Evolutionary conservation across 305 asterid genomes (phyloP), one percentile per base, ranked within the genome.

Genomic region (Andrographis paniculata): DNA sequence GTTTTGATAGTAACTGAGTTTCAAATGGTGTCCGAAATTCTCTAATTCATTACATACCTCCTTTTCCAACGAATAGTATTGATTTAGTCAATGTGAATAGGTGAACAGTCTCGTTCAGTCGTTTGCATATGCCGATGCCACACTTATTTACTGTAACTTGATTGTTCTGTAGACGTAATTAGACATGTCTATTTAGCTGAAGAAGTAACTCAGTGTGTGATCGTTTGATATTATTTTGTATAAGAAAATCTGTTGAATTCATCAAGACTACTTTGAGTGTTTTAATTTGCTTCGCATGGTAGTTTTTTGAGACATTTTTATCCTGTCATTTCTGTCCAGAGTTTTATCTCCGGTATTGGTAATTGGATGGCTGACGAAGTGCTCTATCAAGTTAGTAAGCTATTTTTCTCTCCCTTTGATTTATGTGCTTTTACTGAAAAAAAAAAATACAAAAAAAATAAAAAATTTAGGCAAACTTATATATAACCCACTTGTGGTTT

Each of bases 291-390:
- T 43, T 60, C 62, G 24, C 45, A 17, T 38, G 5, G 47, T 48
- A 21, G n/a, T n/a, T 27, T 42, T 20, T 47, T 64, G 45, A 50
- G 16, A 23, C 48, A n/a, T 42, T 67, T 42, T 53, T 28, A 17
- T 47, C 20, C 40, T 63, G 46, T 59, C 15, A 3, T 69, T 48
- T 62, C 67, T 68, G 37, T 73, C 74, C 88, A 89, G 98, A 64
- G 84, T 65, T 85, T 78, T 67, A 80, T 89, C 43, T 76, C 98
- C 13, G 98, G 98, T 58, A 85, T 89, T 64, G 98, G 98, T 60
- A 89, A 89, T 65, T 89, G 98, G 98, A 78, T 89, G 77, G 96
- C 94, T 52, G 98, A 89, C 65, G 98, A 89, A 82, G 94, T 89
- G 61, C 66, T 89, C 27, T 89, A 85, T 73, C 98, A 82, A 64